Evolutionary conservation across 495 filamentous ascomycete genomes (phyloP).

Genomic region (Aspergillus sparsus): DNA sequence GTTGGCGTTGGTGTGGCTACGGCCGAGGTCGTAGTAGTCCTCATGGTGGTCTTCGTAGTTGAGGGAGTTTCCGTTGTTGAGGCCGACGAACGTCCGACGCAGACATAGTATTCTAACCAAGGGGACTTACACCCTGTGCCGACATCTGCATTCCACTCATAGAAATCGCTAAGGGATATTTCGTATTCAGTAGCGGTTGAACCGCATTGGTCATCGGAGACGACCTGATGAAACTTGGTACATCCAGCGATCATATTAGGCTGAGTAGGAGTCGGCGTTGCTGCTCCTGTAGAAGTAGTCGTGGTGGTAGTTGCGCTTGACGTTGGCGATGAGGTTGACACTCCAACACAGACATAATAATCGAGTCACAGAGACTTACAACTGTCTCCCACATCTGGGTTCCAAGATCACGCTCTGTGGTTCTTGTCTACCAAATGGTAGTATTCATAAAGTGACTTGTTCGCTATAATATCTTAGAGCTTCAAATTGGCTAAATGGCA

Average conservation of each 20-base stretch:
- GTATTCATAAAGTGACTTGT: too few relatives aligned
- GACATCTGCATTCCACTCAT: constrained; percentile 25
- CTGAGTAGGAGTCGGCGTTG: neutral
- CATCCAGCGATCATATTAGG: neutral
- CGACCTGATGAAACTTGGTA: constrained; percentile 14
- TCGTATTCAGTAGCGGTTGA: constrained; percentile 2
- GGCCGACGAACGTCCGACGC: constrained; percentile 22
- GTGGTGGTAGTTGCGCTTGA: neutral
- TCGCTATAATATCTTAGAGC: too few relatives aligned
- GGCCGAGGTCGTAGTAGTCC: neutral
- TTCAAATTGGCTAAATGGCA: too few relatives aligned
- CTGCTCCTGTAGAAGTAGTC: neutral
- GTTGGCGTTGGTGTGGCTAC: constrained; percentile 6
- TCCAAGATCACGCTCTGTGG: too few relatives aligned
- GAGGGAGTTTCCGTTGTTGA: neutral
- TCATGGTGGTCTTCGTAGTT: constrained; percentile 1
- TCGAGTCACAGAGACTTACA: too few relatives aligned
- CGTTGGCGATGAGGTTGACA: neutral
- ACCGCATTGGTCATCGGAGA: constrained; percentile 12
- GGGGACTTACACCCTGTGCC: constrained; percentile 18
- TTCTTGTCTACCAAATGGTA: too few relatives aligned
- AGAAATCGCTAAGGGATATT: constrained; percentile 13
- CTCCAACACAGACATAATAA: too few relatives aligned
- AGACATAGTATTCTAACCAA: constrained; percentile 21
- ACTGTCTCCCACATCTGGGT: too few relatives aligned